Conservation (phyloP, 2,329 filamentous ascomycete genomes). For the Scytalidium lignicola region DNA sequence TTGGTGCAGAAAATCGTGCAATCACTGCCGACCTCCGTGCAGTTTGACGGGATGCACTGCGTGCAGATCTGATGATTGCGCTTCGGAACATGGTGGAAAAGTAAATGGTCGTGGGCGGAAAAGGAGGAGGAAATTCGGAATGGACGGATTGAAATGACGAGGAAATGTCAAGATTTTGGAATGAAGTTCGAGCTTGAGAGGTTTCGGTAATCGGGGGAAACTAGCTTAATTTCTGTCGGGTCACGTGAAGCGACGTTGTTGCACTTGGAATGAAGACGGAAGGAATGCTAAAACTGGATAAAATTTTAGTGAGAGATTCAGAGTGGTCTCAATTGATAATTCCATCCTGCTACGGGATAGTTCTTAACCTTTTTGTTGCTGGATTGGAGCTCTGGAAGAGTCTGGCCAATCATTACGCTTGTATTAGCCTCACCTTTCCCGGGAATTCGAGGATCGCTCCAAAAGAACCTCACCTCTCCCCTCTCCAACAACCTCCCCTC, state of each 20-base stretch:
- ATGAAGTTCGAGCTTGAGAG: slow-evolving; percentile 5
- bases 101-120: slow-evolving; percentile 11
- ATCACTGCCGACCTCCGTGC: slow-evolving; percentile 47
- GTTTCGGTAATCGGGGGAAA: neutral
- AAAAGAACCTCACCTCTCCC: slow-evolving; percentile 8
- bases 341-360: neutral
- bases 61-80: slow-evolving; percentile 73
- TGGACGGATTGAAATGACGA: slow-evolving; percentile 2
- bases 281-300: neutral
- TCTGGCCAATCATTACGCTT: slow-evolving; percentile 19
- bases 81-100: slow-evolving; percentile 77
- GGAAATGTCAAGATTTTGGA: neutral
- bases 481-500: slow-evolving; percentile 22
- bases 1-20: slow-evolving; percentile 54
- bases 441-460: neutral
- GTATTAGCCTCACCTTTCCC: neutral
- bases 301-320: neutral
- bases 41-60: slow-evolving; percentile 42
- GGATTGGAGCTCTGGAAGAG: neutral
- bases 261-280: no score
- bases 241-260: neutral
- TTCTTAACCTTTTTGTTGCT: neutral
- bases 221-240: neutral
- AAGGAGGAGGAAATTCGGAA: slow-evolving; percentile 6
- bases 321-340: neutral